Evolutionary conservation across 2,329 filamentous ascomycete species (phyloP).

Genomic region (Hymenoscyphus albidus): DNA sequence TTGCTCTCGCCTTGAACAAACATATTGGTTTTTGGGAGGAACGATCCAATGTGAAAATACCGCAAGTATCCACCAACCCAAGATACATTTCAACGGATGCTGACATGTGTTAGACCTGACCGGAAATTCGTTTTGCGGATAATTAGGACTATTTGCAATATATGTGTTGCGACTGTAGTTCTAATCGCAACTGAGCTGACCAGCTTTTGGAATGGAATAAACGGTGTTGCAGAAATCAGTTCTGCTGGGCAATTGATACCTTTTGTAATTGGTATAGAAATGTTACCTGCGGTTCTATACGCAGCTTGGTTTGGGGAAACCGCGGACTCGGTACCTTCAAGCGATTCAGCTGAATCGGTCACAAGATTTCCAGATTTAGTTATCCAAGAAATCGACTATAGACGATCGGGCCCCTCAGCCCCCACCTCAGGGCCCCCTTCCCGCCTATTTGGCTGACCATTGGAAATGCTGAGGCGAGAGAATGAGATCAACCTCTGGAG

Average conservation of each 20-base stretch:
- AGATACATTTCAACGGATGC: neutral
- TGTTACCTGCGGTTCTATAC: slow-evolving; percentile 3
- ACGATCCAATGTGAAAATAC: neutral
- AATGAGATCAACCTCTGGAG: neutral
- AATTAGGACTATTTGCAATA: slow-evolving; percentile 11
- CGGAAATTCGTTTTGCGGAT: slow-evolving; percentile 9
- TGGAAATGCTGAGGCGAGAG: neutral
- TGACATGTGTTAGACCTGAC: neutral
- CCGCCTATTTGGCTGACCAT: neutral
- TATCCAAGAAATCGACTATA: neutral
- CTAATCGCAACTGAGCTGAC: slow-evolving; percentile 24
- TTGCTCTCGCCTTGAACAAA: slow-evolving; percentile 5
- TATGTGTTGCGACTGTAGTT: slow-evolving; percentile 11
- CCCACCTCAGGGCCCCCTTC: neutral
- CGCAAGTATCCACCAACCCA: neutral
- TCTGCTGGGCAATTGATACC: slow-evolving; percentile 30
- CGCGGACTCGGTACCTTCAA: neutral
- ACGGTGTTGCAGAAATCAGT: slow-evolving; percentile 22
- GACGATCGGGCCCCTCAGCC: neutral
- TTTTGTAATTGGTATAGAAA: slow-evolving; percentile 26
- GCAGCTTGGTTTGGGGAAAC: neutral
- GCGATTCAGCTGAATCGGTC: neutral
- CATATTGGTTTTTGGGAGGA: neutral
- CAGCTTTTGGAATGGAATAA: slow-evolving; percentile 27
- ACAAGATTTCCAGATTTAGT: slow-evolving; percentile 5